A percentile compares a stretch with the other conserved stretches of the same genome.
Evolutionary conservation across 2,329 filamentous ascomycete species (phyloP).

Genomic region (Elsinoe arachidis): DNA sequence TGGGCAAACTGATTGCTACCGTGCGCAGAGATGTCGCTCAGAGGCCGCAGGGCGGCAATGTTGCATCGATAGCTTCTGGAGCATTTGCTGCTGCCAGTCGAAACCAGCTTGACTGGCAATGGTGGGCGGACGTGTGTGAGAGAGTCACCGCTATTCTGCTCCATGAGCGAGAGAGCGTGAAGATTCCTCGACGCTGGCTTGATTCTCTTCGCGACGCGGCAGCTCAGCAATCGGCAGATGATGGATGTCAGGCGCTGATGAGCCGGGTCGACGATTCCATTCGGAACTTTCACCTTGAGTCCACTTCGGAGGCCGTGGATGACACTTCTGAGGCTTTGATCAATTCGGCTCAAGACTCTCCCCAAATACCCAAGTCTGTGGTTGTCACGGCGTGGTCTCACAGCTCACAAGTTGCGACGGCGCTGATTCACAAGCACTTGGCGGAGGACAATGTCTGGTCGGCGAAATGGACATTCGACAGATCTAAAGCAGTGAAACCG

Average conservation of each 20-base stretch:
- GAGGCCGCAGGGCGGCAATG: background rate
- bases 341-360: background rate
- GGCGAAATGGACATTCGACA: background rate
- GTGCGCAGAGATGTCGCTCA: background rate
- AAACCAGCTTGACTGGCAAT: background rate
- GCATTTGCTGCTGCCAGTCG: background rate
- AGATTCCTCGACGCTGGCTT: background rate
- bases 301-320: background rate
- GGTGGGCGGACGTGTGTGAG: background rate
- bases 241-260: background rate
- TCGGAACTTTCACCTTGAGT: background rate
- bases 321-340: background rate
- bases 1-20: background rate
- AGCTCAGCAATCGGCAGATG: background rate
- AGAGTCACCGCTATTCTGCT: background rate
- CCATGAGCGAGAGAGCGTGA: background rate
- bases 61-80: background rate
- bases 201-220: background rate
- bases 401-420: background rate
- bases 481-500: background rate
- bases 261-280: background rate
- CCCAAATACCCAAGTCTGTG: background rate
- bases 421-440: background rate
- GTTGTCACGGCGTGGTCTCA: background rate
- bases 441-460: background rate